A percentile compares a stretch with the other conserved stretches of the same genome.
These are phyloP conservation scores for Tetraselmis chui DNA, from an alignment of 139 green algal genomes.

Conservation along the genomic window DNA sequence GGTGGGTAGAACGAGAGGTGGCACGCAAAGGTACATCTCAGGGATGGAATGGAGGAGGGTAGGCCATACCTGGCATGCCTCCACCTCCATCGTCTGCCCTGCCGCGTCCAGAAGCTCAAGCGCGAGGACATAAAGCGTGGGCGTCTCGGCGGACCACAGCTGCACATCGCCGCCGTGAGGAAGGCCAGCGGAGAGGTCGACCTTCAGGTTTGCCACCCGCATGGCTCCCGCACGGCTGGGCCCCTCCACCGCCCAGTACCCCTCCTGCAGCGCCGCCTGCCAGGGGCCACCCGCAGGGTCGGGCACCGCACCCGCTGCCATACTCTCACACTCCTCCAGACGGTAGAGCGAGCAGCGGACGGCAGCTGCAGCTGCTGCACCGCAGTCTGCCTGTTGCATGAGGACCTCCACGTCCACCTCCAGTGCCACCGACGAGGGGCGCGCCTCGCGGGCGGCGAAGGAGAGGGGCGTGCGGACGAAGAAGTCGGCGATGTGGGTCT, in stretches of 20 bases:
- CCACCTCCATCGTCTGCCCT: constrained; percentile 48
- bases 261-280: background rate
- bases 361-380: background rate
- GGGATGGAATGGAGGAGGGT: background rate
- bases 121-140: constrained; percentile 75
- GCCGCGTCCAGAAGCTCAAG: constrained; percentile 41
- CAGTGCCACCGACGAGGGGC: constrained; percentile 10
- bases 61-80: constrained; percentile 65
- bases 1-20: too few relatives aligned
- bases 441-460: constrained; percentile 20
- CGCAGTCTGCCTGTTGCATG: background rate
- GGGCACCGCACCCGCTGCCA: too few relatives aligned
- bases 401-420: constrained; percentile 22
- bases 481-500: constrained; percentile 58
- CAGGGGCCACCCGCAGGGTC: background rate
- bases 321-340: background rate
- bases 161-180: background rate
- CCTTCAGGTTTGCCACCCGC: background rate
- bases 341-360: background rate
- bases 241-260: too few relatives aligned
- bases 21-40: too few relatives aligned
- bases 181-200: too few relatives aligned
- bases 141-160: constrained; percentile 78
- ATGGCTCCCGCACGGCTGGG: too few relatives aligned
- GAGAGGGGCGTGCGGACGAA: constrained; percentile 49